Conservation (phyloP, 2,329 filamentous ascomycete genomes). For the Colletotrichum cuscutae region DNA sequence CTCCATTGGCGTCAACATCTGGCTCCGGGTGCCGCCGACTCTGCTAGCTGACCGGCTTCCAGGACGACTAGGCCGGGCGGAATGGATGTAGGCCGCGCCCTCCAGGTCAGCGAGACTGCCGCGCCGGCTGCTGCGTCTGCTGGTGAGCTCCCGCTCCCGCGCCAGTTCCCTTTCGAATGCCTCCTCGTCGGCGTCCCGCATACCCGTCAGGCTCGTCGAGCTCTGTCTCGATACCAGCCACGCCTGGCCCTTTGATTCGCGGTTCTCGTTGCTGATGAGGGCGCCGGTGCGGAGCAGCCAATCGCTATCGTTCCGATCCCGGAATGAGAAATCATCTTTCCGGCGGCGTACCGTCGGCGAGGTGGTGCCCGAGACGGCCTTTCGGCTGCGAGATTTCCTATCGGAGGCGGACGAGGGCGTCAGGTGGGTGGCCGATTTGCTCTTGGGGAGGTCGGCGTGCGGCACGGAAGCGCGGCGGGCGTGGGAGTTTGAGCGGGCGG, state of each 20-base stretch:
- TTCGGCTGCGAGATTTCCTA: constrained; percentile 37
- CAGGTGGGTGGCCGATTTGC: constrained; percentile 72
- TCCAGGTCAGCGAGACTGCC: constrained; percentile 55
- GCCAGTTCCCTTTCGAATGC: constrained; percentile 62
- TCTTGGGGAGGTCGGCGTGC: constrained; percentile 60
- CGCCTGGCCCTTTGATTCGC: constrained; percentile 75
- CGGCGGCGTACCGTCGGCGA: constrained; percentile 42
- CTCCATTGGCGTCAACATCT: constrained; percentile 58
- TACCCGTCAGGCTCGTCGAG: constrained; percentile 68
- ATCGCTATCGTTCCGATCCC: constrained; percentile 64
- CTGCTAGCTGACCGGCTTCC: constrained; percentile 62
- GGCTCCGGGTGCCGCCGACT: constrained; percentile 52
- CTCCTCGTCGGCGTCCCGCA: constrained; percentile 63
- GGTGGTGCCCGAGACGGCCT: constrained; percentile 42
- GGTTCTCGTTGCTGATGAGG: constrained; percentile 68
- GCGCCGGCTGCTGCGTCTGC: constrained; percentile 59
- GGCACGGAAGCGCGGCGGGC: constrained; percentile 55
- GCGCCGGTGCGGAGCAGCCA: constrained; percentile 74
- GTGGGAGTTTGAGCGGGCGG: constrained; percentile 59
- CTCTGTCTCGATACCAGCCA: constrained; percentile 75
- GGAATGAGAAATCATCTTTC: constrained; percentile 27
- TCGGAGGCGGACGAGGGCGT: constrained; percentile 36
- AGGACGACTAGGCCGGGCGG: constrained; percentile 40
- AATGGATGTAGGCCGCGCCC: constrained; percentile 39
- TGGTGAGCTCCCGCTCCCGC: constrained; percentile 59